Conservation (phyloP, 441 rosid genomes). For the Croton setiger region DNA sequence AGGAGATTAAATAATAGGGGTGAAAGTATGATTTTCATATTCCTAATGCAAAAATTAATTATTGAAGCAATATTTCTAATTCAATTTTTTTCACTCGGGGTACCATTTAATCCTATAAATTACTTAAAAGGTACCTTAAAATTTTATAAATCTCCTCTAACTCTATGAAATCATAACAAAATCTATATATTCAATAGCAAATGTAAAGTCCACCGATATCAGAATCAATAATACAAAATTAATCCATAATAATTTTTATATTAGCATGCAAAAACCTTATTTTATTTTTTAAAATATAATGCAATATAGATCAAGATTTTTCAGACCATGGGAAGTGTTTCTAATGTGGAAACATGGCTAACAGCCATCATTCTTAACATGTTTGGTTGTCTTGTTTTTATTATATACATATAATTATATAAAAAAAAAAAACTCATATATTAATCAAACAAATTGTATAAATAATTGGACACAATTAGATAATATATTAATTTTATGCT, state of each 20-base stretch:
- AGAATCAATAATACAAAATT: background rate
- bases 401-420: background rate
- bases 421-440: too few relatives aligned
- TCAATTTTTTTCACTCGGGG: too few relatives aligned
- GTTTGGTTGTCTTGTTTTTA: background rate
- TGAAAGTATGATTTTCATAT: too few relatives aligned
- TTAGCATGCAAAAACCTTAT: conserved; percentile 5
- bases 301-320: background rate
- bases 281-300: background rate
- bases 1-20: too few relatives aligned
- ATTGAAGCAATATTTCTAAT: too few relatives aligned
- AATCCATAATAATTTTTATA: background rate
- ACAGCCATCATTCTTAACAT: background rate
- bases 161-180: too few relatives aligned
- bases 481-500: too few relatives aligned
- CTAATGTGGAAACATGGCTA: conserved; percentile 5
- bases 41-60: too few relatives aligned
- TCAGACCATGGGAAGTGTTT: background rate
- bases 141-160: too few relatives aligned
- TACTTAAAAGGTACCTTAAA: too few relatives aligned
- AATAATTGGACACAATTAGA: background rate
- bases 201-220: too few relatives aligned
- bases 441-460: background rate
- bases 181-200: background rate
- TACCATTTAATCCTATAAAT: too few relatives aligned